Evolutionary conservation across 352 stramenopile species (phyloP), one percentile per base, ranked within the genome.

Genomic region (Globisporangium carolinianum): DNA sequence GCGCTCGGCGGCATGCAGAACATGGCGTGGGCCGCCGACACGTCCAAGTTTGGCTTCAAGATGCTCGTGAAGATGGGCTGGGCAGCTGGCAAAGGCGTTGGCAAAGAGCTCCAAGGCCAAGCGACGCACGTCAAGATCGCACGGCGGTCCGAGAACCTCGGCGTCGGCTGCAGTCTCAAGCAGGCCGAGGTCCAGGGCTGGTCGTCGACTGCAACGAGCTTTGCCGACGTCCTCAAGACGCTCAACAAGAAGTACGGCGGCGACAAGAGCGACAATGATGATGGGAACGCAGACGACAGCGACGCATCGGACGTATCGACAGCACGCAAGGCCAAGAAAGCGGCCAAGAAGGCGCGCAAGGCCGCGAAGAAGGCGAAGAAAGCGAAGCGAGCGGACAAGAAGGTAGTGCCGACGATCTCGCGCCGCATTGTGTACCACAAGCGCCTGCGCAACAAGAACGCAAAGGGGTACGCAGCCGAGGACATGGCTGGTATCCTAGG

Each of bases 41-140:
- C 79, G 60, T 91, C 72, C 75, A 97, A 97, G 71, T 97, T 97
- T 55, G 95, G 95, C 15, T 94, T 90, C 63, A 96, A 96, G 66
- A 96, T 98, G 85, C 83, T 98, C 38, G 67, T 91, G 18, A 98
- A 98, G 69, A 98, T 98, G 94, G 95, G 95, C 64, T 98, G 94
- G 93, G 91, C 85, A 24, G 90, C 97, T 37, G 92, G 92, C 52
- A 85, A 95, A 61, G 94, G 90, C 54, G 82, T 98, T 42, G 95
- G 95, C 17, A 97, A 98, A 65, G 74, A 97, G 37, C 73, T 97
- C 53, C 90, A 98, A 68, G 88, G 89, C 4, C 86, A 87, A 60
- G 81, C 83, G 32, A 81, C 83, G 17, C 85, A 96, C 68, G 75
- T 97, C 39, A 92, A 95, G 67, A 85, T 96, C 41, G 69, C 89